phyloP scores from a whole-genome alignment of 176 grass and related monocot species.

The Hordeum vulgare region DNA sequence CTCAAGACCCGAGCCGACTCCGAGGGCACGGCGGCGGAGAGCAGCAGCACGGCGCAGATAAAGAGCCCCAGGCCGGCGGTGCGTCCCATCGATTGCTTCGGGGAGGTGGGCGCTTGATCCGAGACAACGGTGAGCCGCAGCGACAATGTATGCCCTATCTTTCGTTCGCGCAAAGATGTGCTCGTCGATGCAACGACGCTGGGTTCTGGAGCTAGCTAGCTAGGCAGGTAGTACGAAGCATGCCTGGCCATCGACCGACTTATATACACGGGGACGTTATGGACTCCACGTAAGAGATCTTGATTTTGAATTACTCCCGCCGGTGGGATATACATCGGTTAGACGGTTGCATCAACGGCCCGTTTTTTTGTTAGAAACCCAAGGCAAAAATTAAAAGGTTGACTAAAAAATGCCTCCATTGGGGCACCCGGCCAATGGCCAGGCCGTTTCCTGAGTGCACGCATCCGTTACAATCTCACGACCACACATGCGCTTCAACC shows the following conservation, averaged over 20 bases:
- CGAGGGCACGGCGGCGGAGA: conserved; percentile 4
- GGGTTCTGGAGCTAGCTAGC: background rate
- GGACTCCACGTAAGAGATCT: conserved; percentile 11
- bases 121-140: background rate
- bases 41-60: conserved; percentile 37
- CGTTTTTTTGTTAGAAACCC: background rate
- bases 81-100: conserved; percentile 29
- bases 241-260: background rate
- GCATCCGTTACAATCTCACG: background rate
- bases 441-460: background rate
- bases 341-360: conserved; percentile 4
- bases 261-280: conserved; percentile 14
- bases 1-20: conserved; percentile 34
- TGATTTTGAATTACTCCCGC: background rate
- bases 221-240: background rate
- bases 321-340: background rate
- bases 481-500: background rate
- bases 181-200: background rate
- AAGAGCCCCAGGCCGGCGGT: background rate
- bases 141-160: conserved; percentile 1
- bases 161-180: background rate
- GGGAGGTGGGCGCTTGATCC: background rate
- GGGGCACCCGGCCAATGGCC: background rate
- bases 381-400: background rate
- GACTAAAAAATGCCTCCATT: background rate